Conservation (phyloP, 768 basidiomycete genomes). For the Russula foetens region DNA sequence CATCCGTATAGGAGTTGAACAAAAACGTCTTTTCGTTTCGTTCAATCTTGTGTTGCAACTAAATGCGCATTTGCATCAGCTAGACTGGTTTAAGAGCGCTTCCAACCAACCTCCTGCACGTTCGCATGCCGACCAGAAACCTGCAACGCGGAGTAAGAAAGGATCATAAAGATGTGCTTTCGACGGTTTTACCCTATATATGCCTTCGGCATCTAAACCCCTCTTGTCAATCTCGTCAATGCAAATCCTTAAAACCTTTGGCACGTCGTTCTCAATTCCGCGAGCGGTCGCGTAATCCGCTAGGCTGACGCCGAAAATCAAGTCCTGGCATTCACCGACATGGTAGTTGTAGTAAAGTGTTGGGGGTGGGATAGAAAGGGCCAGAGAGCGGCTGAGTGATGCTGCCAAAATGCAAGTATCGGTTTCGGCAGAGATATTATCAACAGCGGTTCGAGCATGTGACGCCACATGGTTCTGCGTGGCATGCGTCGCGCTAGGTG, state of each 20-base stretch:
- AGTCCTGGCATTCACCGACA: constrained; percentile 79
- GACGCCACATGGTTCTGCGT: constrained; percentile 69
- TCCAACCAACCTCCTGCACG: constrained; percentile 62
- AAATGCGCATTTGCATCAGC: constrained; percentile 6
- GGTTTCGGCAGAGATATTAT: constrained; percentile 59
- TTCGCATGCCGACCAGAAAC: constrained; percentile 80
- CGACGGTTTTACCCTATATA: constrained; percentile 53
- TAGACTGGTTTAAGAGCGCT: not conserved
- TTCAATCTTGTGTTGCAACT: constrained; percentile 86
- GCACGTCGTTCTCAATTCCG: constrained; percentile 62
- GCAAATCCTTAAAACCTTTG: constrained; percentile 74
- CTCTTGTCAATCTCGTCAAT: constrained; percentile 75
- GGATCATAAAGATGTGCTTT: not conserved
- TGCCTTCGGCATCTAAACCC: constrained; percentile 71
- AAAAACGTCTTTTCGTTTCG: constrained; percentile 68
- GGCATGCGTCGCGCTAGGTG: constrained; percentile 62
- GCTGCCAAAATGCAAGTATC: constrained; percentile 54
- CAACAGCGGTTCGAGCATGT: constrained; percentile 52
- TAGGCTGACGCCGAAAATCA: constrained; percentile 84
- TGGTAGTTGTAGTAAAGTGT: constrained; percentile 68
- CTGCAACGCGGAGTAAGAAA: constrained; percentile 30
- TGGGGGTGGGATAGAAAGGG: constrained; percentile 59
- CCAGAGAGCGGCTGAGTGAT: constrained; percentile 53
- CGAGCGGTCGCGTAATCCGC: constrained; percentile 85
- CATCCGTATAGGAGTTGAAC: constrained; percentile 64